Evolutionary conservation across 768 basidiomycete genomes (phyloP), one percentile per base, ranked within the genome.

Genomic region (Lyophyllum semitale): DNA sequence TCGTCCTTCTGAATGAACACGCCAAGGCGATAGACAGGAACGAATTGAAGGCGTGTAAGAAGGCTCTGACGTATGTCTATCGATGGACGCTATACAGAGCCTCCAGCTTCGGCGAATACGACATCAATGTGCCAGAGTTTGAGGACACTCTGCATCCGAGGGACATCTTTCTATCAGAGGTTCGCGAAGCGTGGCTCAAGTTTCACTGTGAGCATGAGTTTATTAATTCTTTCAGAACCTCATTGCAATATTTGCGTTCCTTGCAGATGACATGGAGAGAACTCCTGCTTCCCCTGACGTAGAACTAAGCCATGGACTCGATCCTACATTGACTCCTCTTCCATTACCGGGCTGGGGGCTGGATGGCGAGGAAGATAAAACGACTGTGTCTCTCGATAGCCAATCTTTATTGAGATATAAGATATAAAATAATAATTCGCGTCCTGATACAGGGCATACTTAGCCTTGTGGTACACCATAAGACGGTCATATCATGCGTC

Each of bases 1-100:
- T 48, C 22, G 26, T 23, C 9, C 46, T 55, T 8, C 26, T 47
- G 32, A 35, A 54, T 15, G 43, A 48, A 26, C 35, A 47, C 27
- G 17, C 13, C n/a, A 23, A 22, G 33, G 13, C n/a, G 35, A 4
- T 54, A 5, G 53, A 54, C 11, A 29, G 15, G 17, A 32, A 26
- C 22, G 45, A 48, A 6, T 37, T 43, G 45, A 38, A 48, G 25
- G 23, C 35, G n/a, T 37, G 32, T 22, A 25, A 41, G 25, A 40
- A 42, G 13, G 47, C 46, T 29, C 40, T 55, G 17, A 48, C 37
- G 37, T 55, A 55, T 48, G 53, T 49, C 8, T 41, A 48, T 18
- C 6, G 32, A 6, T 49, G 47, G 53, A 48, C 46, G 18, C 53
- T 55, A 26, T 55, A 55, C 23, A 23, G 26, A 38, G 53, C 53